Evolutionary conservation across 202 grass and related monocot species (phyloP).

Genomic region (Miscanthus sacchariflorus): DNA sequence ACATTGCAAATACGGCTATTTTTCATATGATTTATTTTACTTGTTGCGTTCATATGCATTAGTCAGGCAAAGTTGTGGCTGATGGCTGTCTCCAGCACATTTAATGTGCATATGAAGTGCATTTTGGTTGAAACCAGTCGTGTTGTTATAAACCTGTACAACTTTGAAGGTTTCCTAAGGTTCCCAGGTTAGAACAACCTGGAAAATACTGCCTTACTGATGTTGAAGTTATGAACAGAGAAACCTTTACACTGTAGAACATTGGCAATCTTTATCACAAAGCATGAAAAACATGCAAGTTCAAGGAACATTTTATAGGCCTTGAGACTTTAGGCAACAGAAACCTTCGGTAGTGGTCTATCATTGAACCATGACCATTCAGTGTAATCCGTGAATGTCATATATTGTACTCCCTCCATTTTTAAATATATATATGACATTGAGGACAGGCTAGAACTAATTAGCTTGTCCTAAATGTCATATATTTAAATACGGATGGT

Average conservation of each 20-base stretch:
- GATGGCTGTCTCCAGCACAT: not conserved
- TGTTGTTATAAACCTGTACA: not conserved
- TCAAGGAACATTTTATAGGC: not conserved
- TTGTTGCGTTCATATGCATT: not conserved
- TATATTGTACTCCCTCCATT: not conserved
- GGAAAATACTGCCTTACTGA: not conserved
- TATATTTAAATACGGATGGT: not conserved
- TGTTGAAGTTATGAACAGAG: not conserved
- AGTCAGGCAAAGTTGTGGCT: not conserved
- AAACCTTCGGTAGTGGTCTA: not conserved
- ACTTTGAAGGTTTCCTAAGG: not conserved
- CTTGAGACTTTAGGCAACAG: not conserved
- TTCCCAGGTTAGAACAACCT: conserved; percentile 2
- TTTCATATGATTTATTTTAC: not conserved
- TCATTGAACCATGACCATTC: not conserved
- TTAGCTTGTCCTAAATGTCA: not conserved
- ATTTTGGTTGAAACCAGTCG: conserved; percentile 15
- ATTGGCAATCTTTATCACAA: not conserved
- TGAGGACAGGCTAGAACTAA: not conserved
- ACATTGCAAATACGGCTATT: not conserved
- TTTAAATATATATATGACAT: not conserved
- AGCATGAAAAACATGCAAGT: not conserved
- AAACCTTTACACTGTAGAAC: not conserved
- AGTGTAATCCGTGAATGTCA: not conserved
- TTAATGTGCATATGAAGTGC: conserved; percentile 17